Base-by-base conservation (phyloP, 2,329 filamentous ascomycete species). In the Colletotrichum plurivorum region DNA sequence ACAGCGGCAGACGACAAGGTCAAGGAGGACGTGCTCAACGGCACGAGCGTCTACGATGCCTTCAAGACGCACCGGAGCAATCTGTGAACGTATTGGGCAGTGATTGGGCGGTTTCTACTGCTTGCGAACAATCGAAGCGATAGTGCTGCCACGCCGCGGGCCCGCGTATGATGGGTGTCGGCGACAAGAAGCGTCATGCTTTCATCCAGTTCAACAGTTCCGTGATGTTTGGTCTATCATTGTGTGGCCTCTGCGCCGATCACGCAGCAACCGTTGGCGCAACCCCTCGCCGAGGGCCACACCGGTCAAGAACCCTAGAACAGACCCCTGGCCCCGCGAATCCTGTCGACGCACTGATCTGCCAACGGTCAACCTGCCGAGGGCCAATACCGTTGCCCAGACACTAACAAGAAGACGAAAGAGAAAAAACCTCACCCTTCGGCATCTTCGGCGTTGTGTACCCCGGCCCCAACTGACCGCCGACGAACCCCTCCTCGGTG, bases 31-130 rank as follows among this genome's bases (percentile, higher is more conserved):
- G 90, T 94, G n/a, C 77, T 84, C 55, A 80, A 82, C 45, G 92
- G 92, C 9, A 83, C 86, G 74, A 87, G 84, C 20, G 89, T 93
- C 18, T 84, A 87, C 63, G 90, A 93, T 70, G 90, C 91, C 3
- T 93, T 94, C 75, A 85, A 86, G 76, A 85, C 82, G 64, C 87
- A 91, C 71, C 80, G 87, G 48, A 76, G 79, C 51, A 77, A 75
- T 53, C 73, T 77, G n/a, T 80, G 63, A 76, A 43, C 46, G n/a
- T 20, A 18, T 39, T 12, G 22, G 36, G 6, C 18, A 2, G 16
- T 13, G 6, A 49, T 43, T 52, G 57, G 22, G 48, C n/a, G 31
- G 31, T 49, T 12, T 45, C 72, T 73, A 71, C 18, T 1, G n/a
- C 18, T 49, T 74, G 72, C 69, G 72, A 71, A 62, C 68, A 68